Percentiles rank a stretch among this genome's conserved stretches.
These are phyloP conservation scores for Acrodontium crateriforme DNA, from an alignment of 2,329 filamentous ascomycete genomes.

Conservation along the genomic window DNA sequence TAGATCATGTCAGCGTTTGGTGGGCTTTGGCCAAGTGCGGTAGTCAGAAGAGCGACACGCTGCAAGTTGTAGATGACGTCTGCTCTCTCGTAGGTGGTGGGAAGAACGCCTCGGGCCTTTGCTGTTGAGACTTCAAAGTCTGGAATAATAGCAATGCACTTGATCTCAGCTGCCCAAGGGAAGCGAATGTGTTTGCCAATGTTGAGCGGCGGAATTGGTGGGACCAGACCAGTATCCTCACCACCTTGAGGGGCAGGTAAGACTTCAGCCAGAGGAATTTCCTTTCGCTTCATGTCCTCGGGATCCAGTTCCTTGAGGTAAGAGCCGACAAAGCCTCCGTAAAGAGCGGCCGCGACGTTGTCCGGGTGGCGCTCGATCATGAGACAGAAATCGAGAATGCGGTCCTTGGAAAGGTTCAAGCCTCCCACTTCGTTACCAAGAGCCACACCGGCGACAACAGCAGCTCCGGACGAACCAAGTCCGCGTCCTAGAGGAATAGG, in stretches of 20 bases:
- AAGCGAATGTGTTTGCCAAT: slow-evolving; percentile 97
- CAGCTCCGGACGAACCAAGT: slow-evolving; percentile 87
- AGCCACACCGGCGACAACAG: slow-evolving; percentile 89
- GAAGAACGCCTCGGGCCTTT: slow-evolving; percentile 74
- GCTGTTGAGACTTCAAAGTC: slow-evolving; percentile 94
- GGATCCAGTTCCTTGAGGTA: slow-evolving; percentile 87
- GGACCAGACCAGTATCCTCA: slow-evolving; percentile 72
- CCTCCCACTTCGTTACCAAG: slow-evolving; percentile 79
- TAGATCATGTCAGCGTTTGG: slow-evolving; percentile 90
- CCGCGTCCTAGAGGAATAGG: slow-evolving; percentile 87
- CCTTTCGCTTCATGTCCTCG: slow-evolving; percentile 76
- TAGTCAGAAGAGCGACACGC: slow-evolving; percentile 78
- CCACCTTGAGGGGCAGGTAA: slow-evolving; percentile 82
- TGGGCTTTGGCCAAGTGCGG: slow-evolving; percentile 76
- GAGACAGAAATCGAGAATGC: slow-evolving; percentile 87
- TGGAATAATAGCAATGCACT: slow-evolving; percentile 90
- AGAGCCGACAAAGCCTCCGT: slow-evolving; percentile 91
- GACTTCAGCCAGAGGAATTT: slow-evolving; percentile 90
- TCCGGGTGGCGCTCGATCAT: slow-evolving; percentile 94
- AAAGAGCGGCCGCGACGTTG: slow-evolving; percentile 88
- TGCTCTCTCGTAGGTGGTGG: slow-evolving; percentile 60
- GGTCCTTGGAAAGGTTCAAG: slow-evolving; percentile 60
- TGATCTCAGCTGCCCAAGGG: slow-evolving; percentile 86
- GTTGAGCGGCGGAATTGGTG: slow-evolving; percentile 76
- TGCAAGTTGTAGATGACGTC: slow-evolving; percentile 96